Evolutionary conservation across 345 rosid species (phyloP).

Genomic region (Turritis glabra): DNA sequence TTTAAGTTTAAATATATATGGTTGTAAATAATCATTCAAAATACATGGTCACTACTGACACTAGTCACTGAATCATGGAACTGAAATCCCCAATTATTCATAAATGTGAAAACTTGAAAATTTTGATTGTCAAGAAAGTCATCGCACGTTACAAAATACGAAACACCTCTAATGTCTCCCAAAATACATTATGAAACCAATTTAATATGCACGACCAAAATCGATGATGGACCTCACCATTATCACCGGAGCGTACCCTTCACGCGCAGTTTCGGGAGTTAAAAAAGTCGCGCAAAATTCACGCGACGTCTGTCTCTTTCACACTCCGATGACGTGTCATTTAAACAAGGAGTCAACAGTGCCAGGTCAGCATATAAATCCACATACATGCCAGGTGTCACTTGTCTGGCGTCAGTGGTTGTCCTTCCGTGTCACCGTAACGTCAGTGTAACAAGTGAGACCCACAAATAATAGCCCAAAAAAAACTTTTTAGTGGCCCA

Average conservation of each 20-base stretch:
- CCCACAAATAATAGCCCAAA: background rate
- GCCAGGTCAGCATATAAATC: constrained; percentile 14
- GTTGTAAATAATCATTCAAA: too few relatives aligned
- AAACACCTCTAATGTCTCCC: background rate
- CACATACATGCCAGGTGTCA: constrained; percentile 22
- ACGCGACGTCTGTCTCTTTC: constrained; percentile 24
- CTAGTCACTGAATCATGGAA: too few relatives aligned
- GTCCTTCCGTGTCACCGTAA: constrained; percentile 30
- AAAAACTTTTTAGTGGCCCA: too few relatives aligned
- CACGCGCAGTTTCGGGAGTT: background rate
- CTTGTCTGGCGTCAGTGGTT: constrained; percentile 18
- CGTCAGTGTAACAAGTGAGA: constrained; percentile 32
- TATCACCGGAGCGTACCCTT: constrained; percentile 16
- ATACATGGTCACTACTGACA: too few relatives aligned
- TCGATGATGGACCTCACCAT: background rate
- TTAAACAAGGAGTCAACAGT: background rate
- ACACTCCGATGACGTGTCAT: constrained; percentile 20
- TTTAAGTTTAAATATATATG: too few relatives aligned
- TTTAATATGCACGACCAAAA: constrained; percentile 13
- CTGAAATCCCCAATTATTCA: background rate
- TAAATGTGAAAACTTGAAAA: background rate
- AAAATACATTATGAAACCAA: constrained; percentile 18
- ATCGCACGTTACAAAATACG: background rate
- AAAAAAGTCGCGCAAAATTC: constrained; percentile 16
- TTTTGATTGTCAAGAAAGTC: background rate